Evolutionary conservation across 2,329 filamentous ascomycete genomes (phyloP), one percentile per base, ranked within the genome.

Genomic region (Hypoxylon sp.): DNA sequence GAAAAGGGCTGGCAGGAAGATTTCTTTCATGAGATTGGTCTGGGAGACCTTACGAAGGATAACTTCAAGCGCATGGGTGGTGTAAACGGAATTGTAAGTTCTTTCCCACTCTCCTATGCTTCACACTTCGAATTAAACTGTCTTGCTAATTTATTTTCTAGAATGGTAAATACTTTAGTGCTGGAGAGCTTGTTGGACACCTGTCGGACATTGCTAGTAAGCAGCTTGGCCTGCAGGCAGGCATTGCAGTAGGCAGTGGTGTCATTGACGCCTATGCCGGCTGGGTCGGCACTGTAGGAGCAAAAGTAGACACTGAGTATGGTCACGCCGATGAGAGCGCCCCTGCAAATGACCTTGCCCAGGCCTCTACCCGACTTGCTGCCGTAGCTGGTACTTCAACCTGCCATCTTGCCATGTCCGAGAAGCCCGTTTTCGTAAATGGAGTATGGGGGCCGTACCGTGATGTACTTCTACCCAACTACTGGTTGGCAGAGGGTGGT

Each of bases 1-100:
- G 93, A 97, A 64, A 98, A 98, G 84, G 96, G 96, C 35, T 99
- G 96, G 96, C 95, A 98, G 80, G 92, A 95, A 74, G 95, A 98
- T 77, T 99, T 99, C 78, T 89, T 97, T 71, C 87, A 88, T 31
- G 87, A 90, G 8, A 97, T 99, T 77, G 96, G 96, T 14, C 86
- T 99, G n/a, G 87, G 87, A 39, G 94, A 97, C 72, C 83, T 99
- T 63, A 88, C 88, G 52, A 87, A 97, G 75, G 92, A 98, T 77
- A 88, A 97, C 76, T 99, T 97, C 80, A 92, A 92, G 84, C 90
- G 94, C 72, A 92, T 99, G 87, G 96, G 96, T 71, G 96, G 96
- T 73, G 94, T 99, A 74, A 88, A 98, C 79, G 92, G 93, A 86
- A 92, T 97, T 90, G 95, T 98, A 86, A 91, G 91, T 87, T 83